Base-by-base conservation (phyloP, 441 rosid species). In the Pelargonium australe region DNA sequence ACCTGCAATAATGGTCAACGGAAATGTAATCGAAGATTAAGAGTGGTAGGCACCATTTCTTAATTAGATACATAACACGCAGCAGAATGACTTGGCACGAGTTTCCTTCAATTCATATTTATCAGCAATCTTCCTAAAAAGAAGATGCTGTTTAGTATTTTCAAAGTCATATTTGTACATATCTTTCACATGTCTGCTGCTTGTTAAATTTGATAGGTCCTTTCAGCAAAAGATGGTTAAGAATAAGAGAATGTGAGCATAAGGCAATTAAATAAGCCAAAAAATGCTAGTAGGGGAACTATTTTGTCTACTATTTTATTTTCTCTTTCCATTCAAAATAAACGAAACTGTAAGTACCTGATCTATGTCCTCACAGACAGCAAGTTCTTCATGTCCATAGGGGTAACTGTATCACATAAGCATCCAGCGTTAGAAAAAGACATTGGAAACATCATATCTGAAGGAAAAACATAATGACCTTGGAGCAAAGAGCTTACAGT, bases 361-460 rank as follows among this genome's bases (percentile, higher is more conserved):
- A 80, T 94, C 99, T 60, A 94, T 83, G 69, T 91, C 99, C 81
- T 94, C 99, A 17, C 89, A 89, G 68, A 94, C 81, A 74, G 97
- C 99, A 76, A 95, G 94, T 76, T 95, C 96, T 70, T 95, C 97
- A 8, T 95, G 99, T 12, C 99, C 99, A 76, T 89, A 94, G 1
- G 99, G 99, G 60, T 87, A 88, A 16, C 98, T 94, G 84, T 58
- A 55, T 63, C 68, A 43, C 63, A 73, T 53, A 62, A 47, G 70
- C 76, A 61, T 63, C n/a, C 8, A 25, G 23, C 41, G 40, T 76
- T 65, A 80, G 70, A 71, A n/a, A 14, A 4, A 11, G 44, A 28
- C 1, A 44, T 61, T 40, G 28, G 20, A 57, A 45, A 20, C 40
- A 62, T 58, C 19, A 64, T 55, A 7, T 19, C 10, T 44, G 19